Evolutionary conservation across 2,329 filamentous ascomycete genomes (phyloP), one percentile per base, ranked within the genome.

Genomic region (Cladosporium sp.): DNA sequence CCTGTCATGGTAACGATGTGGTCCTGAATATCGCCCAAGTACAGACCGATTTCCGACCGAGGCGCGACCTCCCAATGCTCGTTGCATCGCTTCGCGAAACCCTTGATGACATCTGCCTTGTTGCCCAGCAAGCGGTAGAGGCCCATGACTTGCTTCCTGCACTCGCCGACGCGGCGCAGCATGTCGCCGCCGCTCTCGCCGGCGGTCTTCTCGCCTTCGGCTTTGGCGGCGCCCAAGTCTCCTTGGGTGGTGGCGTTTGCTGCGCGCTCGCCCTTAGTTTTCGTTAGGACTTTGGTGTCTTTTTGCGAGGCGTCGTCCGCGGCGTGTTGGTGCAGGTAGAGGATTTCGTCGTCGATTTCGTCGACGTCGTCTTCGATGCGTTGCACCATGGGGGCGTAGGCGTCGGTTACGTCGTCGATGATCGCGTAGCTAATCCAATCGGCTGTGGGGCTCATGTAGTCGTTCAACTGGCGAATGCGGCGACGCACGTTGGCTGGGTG

Each of bases 381-480:
- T 61, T 95, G 87, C 50, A 99, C 96, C 42, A 97, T 75, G 0
- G 93, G 93, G 5, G 86, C 88, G 64, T 96, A 99, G 2, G 90
- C 91, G 68, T 99, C 93, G 5, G 93, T 99, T 61, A 99, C 96
- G 66, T 99, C 93, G 70, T 99, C 93, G 56, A 97, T 96, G 58
- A 96, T 87, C 42, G 91, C 93, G 64, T 99, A 99, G 7, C 89
- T 95, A 60, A 99, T 96, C 93, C 93, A 99, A 68, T 99, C 93
- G 0, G 92, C 89, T 41, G 88, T 92, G 11, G 97, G 76, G 38
- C 95, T 88, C 61, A 97, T 80, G 68, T 95, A 99, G 68, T 99
- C 93, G 57, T 88, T 88, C 41, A 99, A 73, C 68, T 99, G 93
- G 9, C 93, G 87, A 63, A 99, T 92, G 29, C 93, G 84, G 40